Percentiles rank a stretch among this genome's conserved stretches.
Conservation (phyloP, 2,329 filamentous ascomycete genomes). For the Leptographium flavum region DNA sequence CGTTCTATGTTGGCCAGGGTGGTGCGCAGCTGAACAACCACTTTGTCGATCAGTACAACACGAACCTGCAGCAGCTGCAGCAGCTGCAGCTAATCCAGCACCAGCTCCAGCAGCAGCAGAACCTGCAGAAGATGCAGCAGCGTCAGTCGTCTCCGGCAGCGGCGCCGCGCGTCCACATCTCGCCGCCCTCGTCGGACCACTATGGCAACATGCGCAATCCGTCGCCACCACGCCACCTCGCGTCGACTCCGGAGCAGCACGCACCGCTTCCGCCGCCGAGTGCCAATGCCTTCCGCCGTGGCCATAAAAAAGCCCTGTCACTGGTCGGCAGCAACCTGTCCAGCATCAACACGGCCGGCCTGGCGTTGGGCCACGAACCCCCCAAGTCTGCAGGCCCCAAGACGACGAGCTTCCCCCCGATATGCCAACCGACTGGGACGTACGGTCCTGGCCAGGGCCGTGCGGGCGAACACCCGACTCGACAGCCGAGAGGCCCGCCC, state of each 20-base stretch:
- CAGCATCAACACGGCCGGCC: slow-evolving; percentile 34
- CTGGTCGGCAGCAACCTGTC: slow-evolving; percentile 28
- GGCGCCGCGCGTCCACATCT: slow-evolving; percentile 66
- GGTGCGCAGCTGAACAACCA: slow-evolving; percentile 27
- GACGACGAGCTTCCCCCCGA: slow-evolving; percentile 65
- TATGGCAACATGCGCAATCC: slow-evolving; percentile 44
- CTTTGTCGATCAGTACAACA: slow-evolving; percentile 28
- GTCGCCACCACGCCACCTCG: slow-evolving; percentile 50
- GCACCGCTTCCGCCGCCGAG: slow-evolving; percentile 72
- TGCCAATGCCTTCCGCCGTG: slow-evolving; percentile 81
- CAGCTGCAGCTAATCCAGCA: slow-evolving; percentile 20
- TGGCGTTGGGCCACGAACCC: slow-evolving; percentile 21
- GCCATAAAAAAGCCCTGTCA: slow-evolving; percentile 82
- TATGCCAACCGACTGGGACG: slow-evolving; percentile 58
- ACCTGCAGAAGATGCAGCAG: slow-evolving; percentile 29
- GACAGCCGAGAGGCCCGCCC: slow-evolving; percentile 86
- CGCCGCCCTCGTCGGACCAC: slow-evolving; percentile 56
- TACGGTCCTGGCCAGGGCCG: slow-evolving; percentile 89
- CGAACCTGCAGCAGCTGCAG: slow-evolving; percentile 20
- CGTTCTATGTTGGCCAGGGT: slow-evolving; percentile 61
- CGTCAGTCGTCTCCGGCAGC: slow-evolving; percentile 36
- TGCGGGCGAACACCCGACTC: slow-evolving; percentile 84
- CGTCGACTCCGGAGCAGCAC: slow-evolving; percentile 50
- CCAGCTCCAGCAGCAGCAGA: slow-evolving; percentile 25
- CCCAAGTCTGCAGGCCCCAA: slow-evolving; percentile 57